Percentiles rank a stretch among this genome's conserved stretches.
phyloP scores from a whole-genome alignment of 2,329 filamentous ascomycete species.

The Aulographum hederae region DNA sequence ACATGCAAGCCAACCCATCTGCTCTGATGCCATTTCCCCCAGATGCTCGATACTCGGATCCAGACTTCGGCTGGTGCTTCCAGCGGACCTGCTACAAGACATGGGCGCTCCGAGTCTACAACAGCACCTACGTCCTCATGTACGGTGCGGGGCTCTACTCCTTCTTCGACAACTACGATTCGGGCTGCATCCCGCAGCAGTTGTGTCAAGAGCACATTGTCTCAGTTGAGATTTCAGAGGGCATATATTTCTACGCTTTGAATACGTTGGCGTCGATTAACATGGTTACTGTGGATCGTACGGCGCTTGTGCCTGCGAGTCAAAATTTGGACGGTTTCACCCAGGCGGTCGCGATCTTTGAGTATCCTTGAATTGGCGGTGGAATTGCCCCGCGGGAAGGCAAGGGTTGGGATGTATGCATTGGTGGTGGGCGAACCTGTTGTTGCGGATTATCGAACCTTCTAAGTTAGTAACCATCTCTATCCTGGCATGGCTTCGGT shows the following conservation, averaged over 20 bases:
- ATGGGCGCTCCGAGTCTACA: constrained; percentile 57
- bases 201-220: constrained; percentile 67
- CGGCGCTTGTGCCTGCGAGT: constrained; percentile 2
- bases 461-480: too few relatives aligned
- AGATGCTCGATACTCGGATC: constrained; percentile 42
- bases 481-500: too few relatives aligned
- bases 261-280: constrained; percentile 8
- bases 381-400: too few relatives aligned
- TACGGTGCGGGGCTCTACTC: constrained; percentile 63
- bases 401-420: too few relatives aligned
- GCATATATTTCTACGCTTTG: constrained; percentile 8
- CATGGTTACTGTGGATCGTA: constrained; percentile 11
- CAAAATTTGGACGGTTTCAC: not conserved
- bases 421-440: too few relatives aligned
- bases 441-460: too few relatives aligned
- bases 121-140: constrained; percentile 48
- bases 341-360: not conserved
- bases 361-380: not conserved
- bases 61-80: constrained; percentile 46
- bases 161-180: constrained; percentile 69
- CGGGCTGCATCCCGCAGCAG: constrained; percentile 47
- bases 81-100: constrained; percentile 41
- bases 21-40: constrained; percentile 45
- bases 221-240: constrained; percentile 34
- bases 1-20: constrained; percentile 68